Evolutionary conservation across 768 basidiomycete genomes (phyloP).

Genomic region (Agrocybe chaxingu): DNA sequence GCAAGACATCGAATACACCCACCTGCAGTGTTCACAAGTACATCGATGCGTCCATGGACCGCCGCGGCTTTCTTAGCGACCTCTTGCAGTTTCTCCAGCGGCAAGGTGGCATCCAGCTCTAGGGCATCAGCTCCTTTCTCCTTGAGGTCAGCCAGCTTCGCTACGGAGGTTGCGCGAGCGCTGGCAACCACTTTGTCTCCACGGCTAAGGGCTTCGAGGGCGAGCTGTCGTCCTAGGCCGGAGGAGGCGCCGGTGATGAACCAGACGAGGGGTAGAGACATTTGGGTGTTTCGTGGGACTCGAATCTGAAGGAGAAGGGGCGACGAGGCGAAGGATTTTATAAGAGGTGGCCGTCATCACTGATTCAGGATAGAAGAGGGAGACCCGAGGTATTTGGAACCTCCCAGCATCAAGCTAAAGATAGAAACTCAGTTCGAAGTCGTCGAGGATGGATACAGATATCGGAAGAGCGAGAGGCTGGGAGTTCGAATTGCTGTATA

Average conservation of each 20-base stretch:
- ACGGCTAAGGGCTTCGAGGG: conserved; percentile 34
- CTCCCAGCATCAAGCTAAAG: too few relatives aligned
- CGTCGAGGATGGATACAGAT: too few relatives aligned
- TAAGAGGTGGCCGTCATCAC: too few relatives aligned
- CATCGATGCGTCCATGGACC: conserved; percentile 38
- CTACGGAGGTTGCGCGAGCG: conserved; percentile 29
- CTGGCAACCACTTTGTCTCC: conserved; percentile 46
- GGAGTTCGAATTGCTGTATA: too few relatives aligned
- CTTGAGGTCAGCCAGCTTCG: conserved; percentile 32
- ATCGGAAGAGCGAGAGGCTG: too few relatives aligned
- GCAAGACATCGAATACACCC: background rate
- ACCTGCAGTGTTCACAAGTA: conserved; percentile 42
- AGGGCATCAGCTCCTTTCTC: conserved; percentile 32
- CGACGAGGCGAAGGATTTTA: too few relatives aligned
- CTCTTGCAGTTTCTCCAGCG: conserved; percentile 26
- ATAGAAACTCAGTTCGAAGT: too few relatives aligned
- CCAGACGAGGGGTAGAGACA: conserved; percentile 12
- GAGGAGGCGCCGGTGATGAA: conserved; percentile 26
- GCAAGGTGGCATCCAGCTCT: conserved; percentile 28
- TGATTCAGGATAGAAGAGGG: too few relatives aligned
- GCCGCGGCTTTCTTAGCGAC: conserved; percentile 29
- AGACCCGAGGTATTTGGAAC: too few relatives aligned
- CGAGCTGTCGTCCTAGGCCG: conserved; percentile 34
- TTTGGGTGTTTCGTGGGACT: too few relatives aligned
- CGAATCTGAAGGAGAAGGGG: too few relatives aligned